Base-by-base conservation (phyloP, 768 basidiomycete species). In the Polyporus arcularius region DNA sequence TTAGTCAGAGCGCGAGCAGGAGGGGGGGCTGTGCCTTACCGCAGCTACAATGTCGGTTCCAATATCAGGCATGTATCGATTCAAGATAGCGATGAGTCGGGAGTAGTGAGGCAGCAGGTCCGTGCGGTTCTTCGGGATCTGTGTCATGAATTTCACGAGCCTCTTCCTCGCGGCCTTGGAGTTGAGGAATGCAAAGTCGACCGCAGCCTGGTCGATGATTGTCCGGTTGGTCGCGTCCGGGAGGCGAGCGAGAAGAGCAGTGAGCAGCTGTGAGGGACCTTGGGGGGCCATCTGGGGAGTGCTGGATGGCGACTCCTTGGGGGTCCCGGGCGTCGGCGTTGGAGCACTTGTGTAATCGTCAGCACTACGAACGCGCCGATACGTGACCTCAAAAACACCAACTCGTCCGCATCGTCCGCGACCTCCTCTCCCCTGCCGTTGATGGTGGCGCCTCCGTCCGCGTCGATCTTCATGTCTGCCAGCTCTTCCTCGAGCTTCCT, bases 111-210 rank as follows among this genome's bases (percentile, higher is more conserved):
- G 96, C 39, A 98, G 73, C 15, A 98, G 78, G 73, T 99, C 97
- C 1, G 83, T 88, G 41, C 97, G 85, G 67, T 88, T 92, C 75
- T 94, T 94, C 0, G 91, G 91, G 6, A 93, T 87, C 68, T 91
- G 88, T 4, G 81, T 80, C 68, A 98, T 80, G 68, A 91, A 92
- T 92, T 95, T 58, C 45, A 57, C 49, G 28, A 63, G 81, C 57
- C 97, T 78, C 72, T 96, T 98, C 67, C 97, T 80, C 12, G 96
- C 93, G 21, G 96, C 94, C 72, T 98, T 98, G 45, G 94, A 96
- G 71, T 98, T 99, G 58, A 99, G 79, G 69, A 96, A 94, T 0
- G 94, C 93, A 72, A 99, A 99, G 63, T 99, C 96, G 41, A 98
- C 85, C 0, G 95, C 95, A 31, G 90, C 89, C 74, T 96, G 93